Percentiles rank a stretch among this genome's conserved stretches.
Conservation (phyloP, 2,329 filamentous ascomycete genomes). For the Exophiala sp. region DNA sequence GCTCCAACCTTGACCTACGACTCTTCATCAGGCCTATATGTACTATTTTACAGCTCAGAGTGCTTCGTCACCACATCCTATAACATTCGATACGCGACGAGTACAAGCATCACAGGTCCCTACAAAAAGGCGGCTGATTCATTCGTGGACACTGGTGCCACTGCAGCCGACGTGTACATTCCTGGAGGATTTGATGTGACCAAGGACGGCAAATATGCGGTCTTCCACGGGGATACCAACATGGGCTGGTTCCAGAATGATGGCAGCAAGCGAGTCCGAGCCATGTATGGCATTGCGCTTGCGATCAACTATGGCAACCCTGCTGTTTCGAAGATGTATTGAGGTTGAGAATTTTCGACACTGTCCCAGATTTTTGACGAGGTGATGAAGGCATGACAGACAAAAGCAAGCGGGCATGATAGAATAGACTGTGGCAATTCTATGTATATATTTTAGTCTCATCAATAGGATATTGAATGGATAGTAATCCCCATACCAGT, state of each 20-base stretch:
- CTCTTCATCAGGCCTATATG: conserved; percentile 43
- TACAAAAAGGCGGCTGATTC: conserved; percentile 40
- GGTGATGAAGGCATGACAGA: too few relatives aligned
- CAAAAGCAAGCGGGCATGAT: too few relatives aligned
- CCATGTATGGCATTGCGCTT: conserved; percentile 17
- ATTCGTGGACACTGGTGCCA: conserved; percentile 14
- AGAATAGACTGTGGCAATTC: too few relatives aligned
- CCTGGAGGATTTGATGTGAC: conserved; percentile 27
- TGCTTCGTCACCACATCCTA: conserved; percentile 53
- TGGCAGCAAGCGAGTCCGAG: conserved; percentile 13
- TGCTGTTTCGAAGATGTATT: not conserved
- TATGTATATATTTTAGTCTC: too few relatives aligned
- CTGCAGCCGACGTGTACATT: conserved; percentile 26
- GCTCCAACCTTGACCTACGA: conserved; percentile 53
- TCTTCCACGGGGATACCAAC: conserved; percentile 21
- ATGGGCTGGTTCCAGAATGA: conserved; percentile 19
- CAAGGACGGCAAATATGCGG: conserved; percentile 15
- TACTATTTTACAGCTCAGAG: conserved; percentile 53
- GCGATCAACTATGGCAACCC: not conserved
- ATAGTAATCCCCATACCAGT: too few relatives aligned
- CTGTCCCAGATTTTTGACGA: not conserved
- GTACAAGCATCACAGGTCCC: conserved; percentile 48
- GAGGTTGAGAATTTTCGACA: not conserved
- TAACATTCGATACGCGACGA: conserved; percentile 53
- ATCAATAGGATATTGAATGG: too few relatives aligned